Evolutionary conservation across 495 filamentous ascomycete species (phyloP).

Genomic region (Hypoxylon subgilvum): DNA sequence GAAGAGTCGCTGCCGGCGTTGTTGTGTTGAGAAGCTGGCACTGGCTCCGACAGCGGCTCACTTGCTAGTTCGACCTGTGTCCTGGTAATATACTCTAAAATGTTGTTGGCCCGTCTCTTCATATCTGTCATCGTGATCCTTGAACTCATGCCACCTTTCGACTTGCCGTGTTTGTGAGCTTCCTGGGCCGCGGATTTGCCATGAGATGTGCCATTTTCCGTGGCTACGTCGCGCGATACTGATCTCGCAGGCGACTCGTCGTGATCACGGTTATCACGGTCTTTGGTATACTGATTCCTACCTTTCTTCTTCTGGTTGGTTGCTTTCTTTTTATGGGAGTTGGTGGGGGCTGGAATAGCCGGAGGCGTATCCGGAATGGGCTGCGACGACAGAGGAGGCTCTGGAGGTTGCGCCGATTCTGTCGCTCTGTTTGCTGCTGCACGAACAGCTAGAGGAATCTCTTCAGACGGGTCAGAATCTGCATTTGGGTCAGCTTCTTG

Average conservation of each 20-base stretch:
- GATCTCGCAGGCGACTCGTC: constrained; percentile 71
- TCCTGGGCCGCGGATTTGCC: constrained; percentile 32
- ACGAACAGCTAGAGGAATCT: constrained; percentile 57
- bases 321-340: constrained; percentile 68
- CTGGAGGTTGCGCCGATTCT: constrained; percentile 42
- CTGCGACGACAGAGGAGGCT: constrained; percentile 51
- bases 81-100: constrained; percentile 87
- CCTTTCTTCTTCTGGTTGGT: constrained; percentile 72
- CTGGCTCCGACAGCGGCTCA: constrained; percentile 35
- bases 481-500: constrained; percentile 42
- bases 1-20: constrained; percentile 11
- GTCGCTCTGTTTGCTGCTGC: constrained; percentile 41
- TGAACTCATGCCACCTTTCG: constrained; percentile 55
- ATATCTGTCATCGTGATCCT: constrained; percentile 90
- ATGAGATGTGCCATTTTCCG: constrained; percentile 45
- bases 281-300: constrained; percentile 85
- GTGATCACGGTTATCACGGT: constrained; percentile 66
- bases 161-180: constrained; percentile 44
- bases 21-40: constrained; percentile 16
- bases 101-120: constrained; percentile 80
- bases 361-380: constrained; percentile 62
- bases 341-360: constrained; percentile 49
- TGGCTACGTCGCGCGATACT: constrained; percentile 66
- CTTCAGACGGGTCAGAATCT: constrained; percentile 69
- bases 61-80: constrained; percentile 89